Percentiles rank a stretch among this genome's conserved stretches.
These are phyloP conservation scores for Fusarium transvaalense DNA, from an alignment of 2,329 filamentous ascomycete genomes.

Conservation along the genomic window DNA sequence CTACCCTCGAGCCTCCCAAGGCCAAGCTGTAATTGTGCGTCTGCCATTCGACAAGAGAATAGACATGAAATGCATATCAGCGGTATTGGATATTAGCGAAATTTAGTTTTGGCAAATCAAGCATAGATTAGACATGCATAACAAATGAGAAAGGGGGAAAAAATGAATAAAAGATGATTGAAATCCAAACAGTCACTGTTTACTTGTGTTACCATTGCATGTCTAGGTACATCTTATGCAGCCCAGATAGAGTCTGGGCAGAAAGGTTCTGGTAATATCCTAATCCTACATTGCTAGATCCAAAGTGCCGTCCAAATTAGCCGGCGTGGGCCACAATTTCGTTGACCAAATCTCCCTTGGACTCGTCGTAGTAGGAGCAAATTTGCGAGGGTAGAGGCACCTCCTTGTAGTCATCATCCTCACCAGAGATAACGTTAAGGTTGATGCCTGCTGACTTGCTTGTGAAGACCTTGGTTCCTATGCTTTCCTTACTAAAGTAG, in stretches of 20 bases:
- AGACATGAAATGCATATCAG: constrained; percentile 1
- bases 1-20: constrained; percentile 83
- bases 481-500: constrained; percentile 85
- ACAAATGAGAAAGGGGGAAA: constrained; percentile 14
- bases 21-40: constrained; percentile 78
- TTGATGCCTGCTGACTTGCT: constrained; percentile 92
- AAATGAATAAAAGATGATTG: constrained; percentile 13
- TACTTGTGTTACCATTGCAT: constrained; percentile 15
- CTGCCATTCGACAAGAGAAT: background rate
- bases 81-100: constrained; percentile 17
- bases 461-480: constrained; percentile 84
- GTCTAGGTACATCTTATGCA: constrained; percentile 30
- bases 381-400: constrained; percentile 91
- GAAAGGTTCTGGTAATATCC: constrained; percentile 24
- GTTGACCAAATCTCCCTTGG: constrained; percentile 80
- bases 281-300: constrained; percentile 39
- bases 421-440: constrained; percentile 80
- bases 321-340: constrained; percentile 97
- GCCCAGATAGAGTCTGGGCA: constrained; percentile 2
- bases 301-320: constrained; percentile 56
- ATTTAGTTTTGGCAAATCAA: background rate
- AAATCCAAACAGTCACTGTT: constrained; percentile 11
- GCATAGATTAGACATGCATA: constrained; percentile 13
- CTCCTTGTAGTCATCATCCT: constrained; percentile 87
- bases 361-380: constrained; percentile 77